A percentile compares a stretch with the other conserved stretches of the same genome.
Evolutionary conservation across 2,329 filamentous ascomycete genomes (phyloP).

Genomic region (Colletotrichum sansevieriae): DNA sequence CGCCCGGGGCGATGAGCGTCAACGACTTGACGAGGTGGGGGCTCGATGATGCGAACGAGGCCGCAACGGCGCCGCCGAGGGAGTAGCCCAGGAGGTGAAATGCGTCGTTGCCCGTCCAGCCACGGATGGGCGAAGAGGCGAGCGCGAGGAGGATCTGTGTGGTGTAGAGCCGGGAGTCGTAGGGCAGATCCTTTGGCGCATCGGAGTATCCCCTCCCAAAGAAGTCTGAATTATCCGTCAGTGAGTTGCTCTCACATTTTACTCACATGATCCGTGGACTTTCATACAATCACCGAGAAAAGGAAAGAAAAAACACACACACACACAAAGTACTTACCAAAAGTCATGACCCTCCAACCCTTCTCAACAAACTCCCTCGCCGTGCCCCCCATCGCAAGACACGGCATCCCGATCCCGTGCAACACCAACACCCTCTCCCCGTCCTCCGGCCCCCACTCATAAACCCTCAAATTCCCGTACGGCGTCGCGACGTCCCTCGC

Average conservation of each 20-base stretch:
- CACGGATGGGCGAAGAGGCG: conserved; percentile 68
- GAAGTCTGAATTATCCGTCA: conserved; percentile 65
- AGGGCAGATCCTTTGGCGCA: conserved; percentile 68
- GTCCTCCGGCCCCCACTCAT: conserved; percentile 82
- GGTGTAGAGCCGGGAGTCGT: conserved; percentile 74
- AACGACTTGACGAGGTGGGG: conserved; percentile 73
- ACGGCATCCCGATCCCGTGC: conserved; percentile 86
- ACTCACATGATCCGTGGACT: too few relatives aligned
- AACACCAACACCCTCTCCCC: conserved; percentile 81
- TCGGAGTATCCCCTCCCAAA: conserved; percentile 85
- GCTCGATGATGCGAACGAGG: conserved; percentile 78
- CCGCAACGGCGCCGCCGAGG: conserved; percentile 80
- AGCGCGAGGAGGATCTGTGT: conserved; percentile 75
- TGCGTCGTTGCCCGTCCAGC: conserved; percentile 65
- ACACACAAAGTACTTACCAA: conserved; percentile 62
- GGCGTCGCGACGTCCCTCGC: conserved; percentile 76
- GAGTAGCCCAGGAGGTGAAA: conserved; percentile 86
- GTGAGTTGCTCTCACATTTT: background rate
- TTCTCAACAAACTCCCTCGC: conserved; percentile 73
- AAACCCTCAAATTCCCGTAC: conserved; percentile 79
- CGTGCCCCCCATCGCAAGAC: conserved; percentile 75
- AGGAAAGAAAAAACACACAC: conserved; percentile 39
- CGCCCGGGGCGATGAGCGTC: conserved; percentile 75
- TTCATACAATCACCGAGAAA: background rate
- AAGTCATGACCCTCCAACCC: conserved; percentile 83